phyloP scores from a whole-genome alignment of 1,139 yeast genomes.

The Diutina catenulata region DNA sequence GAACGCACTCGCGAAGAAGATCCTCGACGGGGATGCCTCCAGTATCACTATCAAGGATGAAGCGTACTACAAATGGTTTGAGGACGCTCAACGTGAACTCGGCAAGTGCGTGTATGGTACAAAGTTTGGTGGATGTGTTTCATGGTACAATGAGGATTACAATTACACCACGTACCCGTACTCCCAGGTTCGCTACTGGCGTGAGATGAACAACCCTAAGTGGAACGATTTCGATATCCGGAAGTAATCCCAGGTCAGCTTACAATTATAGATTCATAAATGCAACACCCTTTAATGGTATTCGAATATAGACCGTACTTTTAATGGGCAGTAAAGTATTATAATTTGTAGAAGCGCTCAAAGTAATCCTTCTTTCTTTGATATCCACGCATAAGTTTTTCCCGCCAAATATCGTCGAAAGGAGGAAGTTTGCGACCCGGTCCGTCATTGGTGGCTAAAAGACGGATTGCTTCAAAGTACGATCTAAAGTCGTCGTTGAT shows the following conservation, averaged over 20 bases:
- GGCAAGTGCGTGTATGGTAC: conserved; percentile 26
- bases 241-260: background rate
- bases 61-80: conserved; percentile 27
- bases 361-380: background rate
- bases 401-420: background rate
- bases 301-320: background rate
- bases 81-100: conserved; percentile 18
- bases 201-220: conserved; percentile 7
- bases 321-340: background rate
- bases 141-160: conserved; percentile 24
- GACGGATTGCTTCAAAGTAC: background rate
- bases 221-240: conserved; percentile 6
- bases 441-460: background rate
- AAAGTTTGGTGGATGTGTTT: conserved; percentile 30
- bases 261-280: background rate
- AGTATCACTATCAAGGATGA: conserved; percentile 22
- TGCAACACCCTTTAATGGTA: background rate
- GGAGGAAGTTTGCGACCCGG: conserved; percentile 1
- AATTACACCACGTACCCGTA: conserved; percentile 29
- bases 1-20: conserved; percentile 15
- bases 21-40: conserved; percentile 19
- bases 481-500: background rate
- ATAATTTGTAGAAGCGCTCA: background rate
- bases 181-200: conserved; percentile 24
- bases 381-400: background rate